Conservation (phyloP, 345 rosid species). For the Murraya koenigii region DNA sequence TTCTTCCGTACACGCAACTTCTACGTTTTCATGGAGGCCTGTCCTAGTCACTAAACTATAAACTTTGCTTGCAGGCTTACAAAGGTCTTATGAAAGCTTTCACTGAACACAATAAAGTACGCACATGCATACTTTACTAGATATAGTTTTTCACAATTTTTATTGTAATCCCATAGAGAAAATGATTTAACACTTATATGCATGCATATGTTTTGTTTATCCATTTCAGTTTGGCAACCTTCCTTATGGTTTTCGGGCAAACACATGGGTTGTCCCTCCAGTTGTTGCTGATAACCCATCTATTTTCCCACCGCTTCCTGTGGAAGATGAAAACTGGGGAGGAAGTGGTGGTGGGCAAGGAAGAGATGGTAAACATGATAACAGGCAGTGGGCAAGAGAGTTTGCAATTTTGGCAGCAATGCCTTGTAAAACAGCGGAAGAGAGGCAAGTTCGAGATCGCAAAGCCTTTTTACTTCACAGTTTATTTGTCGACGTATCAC, state of each 20-base stretch:
- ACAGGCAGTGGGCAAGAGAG: slow-evolving; percentile 77
- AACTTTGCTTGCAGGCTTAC: slow-evolving; percentile 68
- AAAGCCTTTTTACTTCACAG: slow-evolving; percentile 90
- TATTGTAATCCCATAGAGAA: neutral
- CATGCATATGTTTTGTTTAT: neutral
- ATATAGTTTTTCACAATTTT: neutral
- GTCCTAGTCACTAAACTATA: neutral
- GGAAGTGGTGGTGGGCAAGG: slow-evolving; percentile 91
- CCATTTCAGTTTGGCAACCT: slow-evolving; percentile 86
- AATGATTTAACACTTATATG: neutral
- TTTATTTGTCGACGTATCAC: slow-evolving; percentile 82
- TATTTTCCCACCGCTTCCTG: slow-evolving; percentile 64
- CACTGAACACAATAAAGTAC: slow-evolving; percentile 85
- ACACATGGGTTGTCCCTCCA: slow-evolving; percentile 97
- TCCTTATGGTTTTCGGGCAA: slow-evolving; percentile 91
- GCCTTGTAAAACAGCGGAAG: slow-evolving; percentile 94
- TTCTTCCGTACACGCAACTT: neutral
- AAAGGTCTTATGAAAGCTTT: slow-evolving; percentile 88
- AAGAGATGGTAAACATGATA: slow-evolving; percentile 59
- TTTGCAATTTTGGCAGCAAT: slow-evolving; percentile 87
- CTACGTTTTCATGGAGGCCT: neutral
- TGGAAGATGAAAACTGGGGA: slow-evolving; percentile 93
- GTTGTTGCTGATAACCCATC: slow-evolving; percentile 71
- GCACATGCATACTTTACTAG: slow-evolving; percentile 15
- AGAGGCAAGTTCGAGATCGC: slow-evolving; percentile 89